Conservation (phyloP, 441 rosid species). For the Francoa sonchifolia region DNA sequence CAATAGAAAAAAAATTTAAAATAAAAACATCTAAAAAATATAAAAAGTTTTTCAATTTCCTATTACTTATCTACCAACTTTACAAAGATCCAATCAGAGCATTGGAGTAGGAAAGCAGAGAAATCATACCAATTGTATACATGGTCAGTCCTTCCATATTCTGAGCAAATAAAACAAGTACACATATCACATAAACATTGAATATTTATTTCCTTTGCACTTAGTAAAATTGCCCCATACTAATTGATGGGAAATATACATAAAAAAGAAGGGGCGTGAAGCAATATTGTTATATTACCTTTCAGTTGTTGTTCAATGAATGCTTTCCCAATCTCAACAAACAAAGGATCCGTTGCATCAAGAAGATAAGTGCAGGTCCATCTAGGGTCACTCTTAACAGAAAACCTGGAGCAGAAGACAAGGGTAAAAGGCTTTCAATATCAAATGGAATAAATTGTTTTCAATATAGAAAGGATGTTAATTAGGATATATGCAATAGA, state of each 20-base stretch:
- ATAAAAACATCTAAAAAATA: too few species aligned
- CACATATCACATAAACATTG: constrained; percentile 5
- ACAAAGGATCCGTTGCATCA: constrained; percentile 67
- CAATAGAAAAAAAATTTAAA: too few species aligned
- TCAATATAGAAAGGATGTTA: too few species aligned
- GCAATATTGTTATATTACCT: constrained; percentile 36
- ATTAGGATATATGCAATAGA: too few species aligned
- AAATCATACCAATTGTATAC: constrained; percentile 56
- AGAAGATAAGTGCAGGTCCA: constrained; percentile 80
- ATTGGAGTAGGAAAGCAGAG: constrained; percentile 2
- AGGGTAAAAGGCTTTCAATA: constrained; percentile 8
- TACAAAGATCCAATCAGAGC: too few species aligned
- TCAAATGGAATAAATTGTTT: too few species aligned
- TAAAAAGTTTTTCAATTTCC: too few species aligned
- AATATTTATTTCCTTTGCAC: too few species aligned
- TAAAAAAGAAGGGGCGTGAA: background rate
- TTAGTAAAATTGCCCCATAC: too few species aligned
- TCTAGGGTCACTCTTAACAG: constrained; percentile 39
- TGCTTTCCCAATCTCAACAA: constrained; percentile 55
- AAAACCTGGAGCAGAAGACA: constrained; percentile 32
- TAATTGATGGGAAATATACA: too few species aligned
- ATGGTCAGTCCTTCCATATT: constrained; percentile 55
- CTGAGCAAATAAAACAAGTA: constrained; percentile 38
- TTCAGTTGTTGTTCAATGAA: constrained; percentile 44
- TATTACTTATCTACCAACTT: too few species aligned